These are phyloP conservation scores for Lindgomyces ingoldianus DNA, from an alignment of 495 filamentous ascomycete genomes.

Conservation along the genomic window DNA sequence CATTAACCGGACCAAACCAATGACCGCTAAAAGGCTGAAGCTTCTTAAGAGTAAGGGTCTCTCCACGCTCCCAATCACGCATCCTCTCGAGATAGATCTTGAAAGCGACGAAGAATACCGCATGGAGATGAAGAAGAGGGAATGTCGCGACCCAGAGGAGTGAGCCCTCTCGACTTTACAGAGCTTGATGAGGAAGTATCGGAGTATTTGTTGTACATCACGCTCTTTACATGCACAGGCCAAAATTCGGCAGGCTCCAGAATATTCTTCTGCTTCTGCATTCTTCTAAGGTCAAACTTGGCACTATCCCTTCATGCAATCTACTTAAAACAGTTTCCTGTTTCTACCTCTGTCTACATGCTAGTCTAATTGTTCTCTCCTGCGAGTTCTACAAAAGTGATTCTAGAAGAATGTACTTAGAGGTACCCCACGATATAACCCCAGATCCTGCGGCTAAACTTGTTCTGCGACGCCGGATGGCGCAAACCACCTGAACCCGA, in stretches of 20 bases:
- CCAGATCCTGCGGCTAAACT: constrained; percentile 24
- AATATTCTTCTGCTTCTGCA: constrained; percentile 12
- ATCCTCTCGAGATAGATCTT: constrained; percentile 35
- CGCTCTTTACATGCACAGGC: neutral
- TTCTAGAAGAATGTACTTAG: constrained; percentile 31
- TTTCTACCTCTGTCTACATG: neutral
- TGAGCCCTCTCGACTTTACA: neutral
- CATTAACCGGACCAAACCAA: constrained; percentile 55
- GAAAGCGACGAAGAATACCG: constrained; percentile 38
- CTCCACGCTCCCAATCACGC: constrained; percentile 35
- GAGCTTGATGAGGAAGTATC: neutral
- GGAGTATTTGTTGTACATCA: too few relatives aligned
- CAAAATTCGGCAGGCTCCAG: neutral
- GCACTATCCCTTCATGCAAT: too few relatives aligned
- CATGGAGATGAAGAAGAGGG: constrained; percentile 27
- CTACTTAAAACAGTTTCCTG: neutral
- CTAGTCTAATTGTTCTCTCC: neutral
- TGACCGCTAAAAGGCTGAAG: constrained; percentile 54
- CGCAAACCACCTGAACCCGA: neutral
- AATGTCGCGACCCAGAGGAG: constrained; percentile 1
- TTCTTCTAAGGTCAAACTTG: neutral
- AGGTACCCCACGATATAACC: constrained; percentile 16
- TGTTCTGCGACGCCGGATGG: constrained; percentile 28
- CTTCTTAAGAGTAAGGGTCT: constrained; percentile 52
- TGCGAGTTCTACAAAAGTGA: neutral